Evolutionary conservation across 345 rosid species (phyloP), one percentile per base, ranked within the genome.

Genomic region (Mercurialis annua): DNA sequence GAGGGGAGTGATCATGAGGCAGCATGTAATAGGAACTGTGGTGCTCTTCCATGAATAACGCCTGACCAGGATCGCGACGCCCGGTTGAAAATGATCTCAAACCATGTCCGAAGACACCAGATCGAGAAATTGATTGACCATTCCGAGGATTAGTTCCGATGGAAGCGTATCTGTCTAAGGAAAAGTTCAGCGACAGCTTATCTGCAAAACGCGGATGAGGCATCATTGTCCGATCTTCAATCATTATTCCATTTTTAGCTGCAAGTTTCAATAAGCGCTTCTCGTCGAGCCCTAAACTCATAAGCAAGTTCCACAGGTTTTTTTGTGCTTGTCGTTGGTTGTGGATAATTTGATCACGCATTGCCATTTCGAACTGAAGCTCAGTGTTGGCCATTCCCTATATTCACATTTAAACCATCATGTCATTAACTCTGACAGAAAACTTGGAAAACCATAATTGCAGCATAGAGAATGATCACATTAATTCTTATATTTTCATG

Each of bases 291-390:
- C 96, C 98, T 70, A 84, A 78, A 30, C 89, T 88, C 88, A 84
- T 82, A 18, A 90, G 79, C 80, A 90, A 67, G 70, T 86, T 89
- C 97, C 97, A 90, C 24, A 90, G 78, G 55, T 89, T 87, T 73
- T 81, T 82, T 67, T 87, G 97, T 29, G 87, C 92, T 81, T 86
- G 92, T 49, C 89, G 85, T 76, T 90, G 97, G 71, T 81, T 87
- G 78, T 90, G 92, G 76, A 93, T 93, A 63, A 93, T 82, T 80
- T 93, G 92, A 80, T 93, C 96, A 77, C 98, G 88, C 92, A 86
- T 86, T 46, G 98, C 98, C 85, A 93, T 85, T 85, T 90, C 96
- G 6, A 90, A 87, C 84, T 87, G 97, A 80, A 93, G 98, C 83
- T 90, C 96, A 1, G 87, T 81, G 62, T 93, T 93, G 26, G 90